Percentiles rank a stretch among this genome's conserved stretches.
phyloP scores from a whole-genome alignment of 345 rosid species.

The Eutrema yunnanense region DNA sequence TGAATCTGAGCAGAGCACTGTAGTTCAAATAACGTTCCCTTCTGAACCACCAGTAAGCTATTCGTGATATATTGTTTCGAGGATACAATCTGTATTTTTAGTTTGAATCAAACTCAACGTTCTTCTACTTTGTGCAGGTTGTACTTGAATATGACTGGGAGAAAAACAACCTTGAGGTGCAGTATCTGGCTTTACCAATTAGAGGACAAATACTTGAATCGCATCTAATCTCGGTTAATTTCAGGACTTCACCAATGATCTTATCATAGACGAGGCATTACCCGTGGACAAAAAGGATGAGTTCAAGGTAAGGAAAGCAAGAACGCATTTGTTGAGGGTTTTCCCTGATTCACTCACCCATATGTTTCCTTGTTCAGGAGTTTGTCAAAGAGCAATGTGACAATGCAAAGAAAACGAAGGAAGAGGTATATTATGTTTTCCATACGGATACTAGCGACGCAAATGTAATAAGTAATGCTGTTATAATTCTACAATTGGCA shows the following conservation, averaged over 20 bases:
- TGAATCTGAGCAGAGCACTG: slow-evolving; percentile 71
- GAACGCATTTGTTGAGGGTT: not conserved
- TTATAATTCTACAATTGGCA: slow-evolving; percentile 16
- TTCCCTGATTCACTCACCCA: not conserved
- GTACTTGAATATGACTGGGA: slow-evolving; percentile 83
- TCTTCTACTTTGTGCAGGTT: slow-evolving; percentile 44
- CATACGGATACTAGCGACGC: not conserved
- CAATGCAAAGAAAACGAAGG: slow-evolving; percentile 57
- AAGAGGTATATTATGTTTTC: slow-evolving; percentile 51
- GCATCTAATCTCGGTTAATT: not conserved
- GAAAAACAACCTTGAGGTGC: slow-evolving; percentile 64
- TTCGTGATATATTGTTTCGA: not conserved
- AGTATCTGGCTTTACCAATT: not conserved
- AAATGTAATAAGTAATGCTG: not conserved
- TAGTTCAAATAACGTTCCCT: slow-evolving; percentile 60
- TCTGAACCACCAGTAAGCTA: slow-evolving; percentile 60
- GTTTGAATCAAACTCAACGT: not conserved
- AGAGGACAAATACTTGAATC: not conserved
- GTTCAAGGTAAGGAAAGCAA: slow-evolving; percentile 43
- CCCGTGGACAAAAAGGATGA: slow-evolving; percentile 57
- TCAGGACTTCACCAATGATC: slow-evolving; percentile 60
- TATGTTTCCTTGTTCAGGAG: slow-evolving; percentile 35
- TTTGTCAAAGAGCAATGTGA: slow-evolving; percentile 57
- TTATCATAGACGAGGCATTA: slow-evolving; percentile 47
- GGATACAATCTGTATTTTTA: not conserved